A percentile compares a stretch with the other conserved stretches of the same genome.
Conservation (phyloP, 306 rosid species). For the Senna siamea region DNA sequence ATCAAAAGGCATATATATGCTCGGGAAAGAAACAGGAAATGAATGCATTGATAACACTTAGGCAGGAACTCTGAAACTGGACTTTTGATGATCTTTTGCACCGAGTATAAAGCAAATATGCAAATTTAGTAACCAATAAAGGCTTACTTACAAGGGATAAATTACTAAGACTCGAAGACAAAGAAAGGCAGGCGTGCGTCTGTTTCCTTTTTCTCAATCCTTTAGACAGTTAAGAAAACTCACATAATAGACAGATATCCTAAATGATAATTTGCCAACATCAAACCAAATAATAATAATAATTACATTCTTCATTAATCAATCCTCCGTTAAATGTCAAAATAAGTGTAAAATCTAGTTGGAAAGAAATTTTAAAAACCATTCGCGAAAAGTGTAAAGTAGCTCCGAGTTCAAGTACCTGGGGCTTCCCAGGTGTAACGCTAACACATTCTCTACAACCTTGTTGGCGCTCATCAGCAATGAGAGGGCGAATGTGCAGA, state of each 20-base stretch:
- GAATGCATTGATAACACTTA: constrained; percentile 1
- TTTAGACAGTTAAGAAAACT: background rate
- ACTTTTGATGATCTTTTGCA: background rate
- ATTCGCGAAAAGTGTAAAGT: background rate
- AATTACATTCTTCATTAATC: constrained; percentile 30
- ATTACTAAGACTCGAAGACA: background rate
- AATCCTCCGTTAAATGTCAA: constrained; percentile 40
- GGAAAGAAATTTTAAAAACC: constrained; percentile 8
- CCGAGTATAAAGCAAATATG: constrained; percentile 1
- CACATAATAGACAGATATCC: background rate
- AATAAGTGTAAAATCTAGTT: constrained; percentile 2
- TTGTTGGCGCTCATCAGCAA: constrained; percentile 71
- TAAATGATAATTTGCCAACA: constrained; percentile 26
- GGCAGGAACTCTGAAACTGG: constrained; percentile 9
- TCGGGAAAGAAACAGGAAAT: background rate
- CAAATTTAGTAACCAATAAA: constrained; percentile 29
- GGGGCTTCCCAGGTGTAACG: constrained; percentile 62
- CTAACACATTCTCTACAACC: constrained; percentile 75
- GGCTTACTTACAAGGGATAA: background rate
- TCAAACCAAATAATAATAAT: background rate
- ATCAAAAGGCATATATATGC: background rate
- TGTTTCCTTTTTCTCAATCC: background rate
- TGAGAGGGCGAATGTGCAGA: constrained; percentile 82
- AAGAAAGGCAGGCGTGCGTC: background rate
- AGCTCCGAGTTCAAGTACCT: constrained; percentile 47